Base-by-base conservation (phyloP, 495 filamentous ascomycete species). In the Lophiotrema nucula region DNA sequence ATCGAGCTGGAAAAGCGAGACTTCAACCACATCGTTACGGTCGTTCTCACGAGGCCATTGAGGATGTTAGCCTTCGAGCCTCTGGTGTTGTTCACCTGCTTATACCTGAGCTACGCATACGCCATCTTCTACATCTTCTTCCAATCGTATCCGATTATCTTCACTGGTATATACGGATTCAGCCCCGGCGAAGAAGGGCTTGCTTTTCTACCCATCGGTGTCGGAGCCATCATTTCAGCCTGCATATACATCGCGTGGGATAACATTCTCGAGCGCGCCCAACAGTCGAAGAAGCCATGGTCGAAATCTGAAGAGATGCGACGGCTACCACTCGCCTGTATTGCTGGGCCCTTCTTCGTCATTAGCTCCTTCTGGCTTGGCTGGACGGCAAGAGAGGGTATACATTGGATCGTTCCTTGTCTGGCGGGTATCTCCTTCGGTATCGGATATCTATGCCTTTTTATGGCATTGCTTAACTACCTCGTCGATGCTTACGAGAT, bases 51-150 rank as follows among this genome's bases (percentile, higher is more conserved):
- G 2, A 60, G 81, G 18, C 83, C 83, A 0, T 59, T 84, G 18
- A 62, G 75, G 1, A 80, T 85, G 73, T 72, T 85, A 18, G 74
- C 70, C 52, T 70, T 71, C 26, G 87, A 90, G 68, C 78, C 79
- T 4, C 77, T 89, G 24, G 82, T 90, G 18, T 76, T 81, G 22
- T 79, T 85, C 28, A 81, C 76, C 0, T 88, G 84, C 33, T 69
- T 89, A 10, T 91, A 88, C 69, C 76, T 89, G 1, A 77, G 84
- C 0, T 66, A 58, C 51, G 63, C 63, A 0, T 63, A 90, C 67
- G 81, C 81, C 5, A 86, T 90, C 27, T 90, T 92, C 59, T 90
- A 88, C 68, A 82, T 90, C 64, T 86, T 79, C 56, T 88, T 90
- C 59, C 80, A 86, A 61, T 64, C 69, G 4, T 74, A 64, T 53